A percentile compares a stretch with the other conserved stretches of the same genome.
phyloP scores from a whole-genome alignment of 2,329 filamentous ascomycete species.

The Clonostachys solani region DNA sequence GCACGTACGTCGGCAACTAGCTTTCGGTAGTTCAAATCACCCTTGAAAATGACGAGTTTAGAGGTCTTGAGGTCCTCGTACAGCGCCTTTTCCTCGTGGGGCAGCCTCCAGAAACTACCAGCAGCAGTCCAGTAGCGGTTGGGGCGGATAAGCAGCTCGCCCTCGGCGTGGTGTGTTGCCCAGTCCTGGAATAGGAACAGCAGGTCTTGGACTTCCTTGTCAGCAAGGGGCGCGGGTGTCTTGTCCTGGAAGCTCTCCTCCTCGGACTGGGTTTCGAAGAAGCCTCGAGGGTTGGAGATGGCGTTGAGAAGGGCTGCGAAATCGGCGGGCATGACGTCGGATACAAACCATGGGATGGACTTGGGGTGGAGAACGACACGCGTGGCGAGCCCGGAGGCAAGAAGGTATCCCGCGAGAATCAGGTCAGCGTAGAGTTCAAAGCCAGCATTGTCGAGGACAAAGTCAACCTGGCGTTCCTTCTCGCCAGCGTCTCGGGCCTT shows the following conservation, averaged over 20 bases:
- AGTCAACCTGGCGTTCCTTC: constrained; percentile 31
- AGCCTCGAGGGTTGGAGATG: constrained; percentile 67
- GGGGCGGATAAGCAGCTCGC: constrained; percentile 75
- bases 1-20: constrained; percentile 46
- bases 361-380: constrained; percentile 64
- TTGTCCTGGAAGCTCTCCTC: constrained; percentile 38
- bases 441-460: constrained; percentile 69
- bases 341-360: constrained; percentile 68
- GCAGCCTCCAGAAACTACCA: constrained; percentile 85
- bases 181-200: constrained; percentile 79
- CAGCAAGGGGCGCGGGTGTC: constrained; percentile 53
- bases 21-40: constrained; percentile 67
- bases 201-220: constrained; percentile 63
- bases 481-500: constrained; percentile 25
- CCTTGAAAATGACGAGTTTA: constrained; percentile 64
- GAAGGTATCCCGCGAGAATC: constrained; percentile 61
- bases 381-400: constrained; percentile 58
- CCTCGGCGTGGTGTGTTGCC: constrained; percentile 75
- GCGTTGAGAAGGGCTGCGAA: constrained; percentile 78
- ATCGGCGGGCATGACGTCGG: constrained; percentile 70
- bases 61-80: constrained; percentile 71
- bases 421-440: constrained; percentile 69
- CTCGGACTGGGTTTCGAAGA: constrained; percentile 72
- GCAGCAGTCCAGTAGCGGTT: constrained; percentile 88
- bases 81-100: constrained; percentile 60